These are phyloP conservation scores for Collybiopsis confluens DNA, from an alignment of 768 basidiomycete genomes.

Conservation along the genomic window DNA sequence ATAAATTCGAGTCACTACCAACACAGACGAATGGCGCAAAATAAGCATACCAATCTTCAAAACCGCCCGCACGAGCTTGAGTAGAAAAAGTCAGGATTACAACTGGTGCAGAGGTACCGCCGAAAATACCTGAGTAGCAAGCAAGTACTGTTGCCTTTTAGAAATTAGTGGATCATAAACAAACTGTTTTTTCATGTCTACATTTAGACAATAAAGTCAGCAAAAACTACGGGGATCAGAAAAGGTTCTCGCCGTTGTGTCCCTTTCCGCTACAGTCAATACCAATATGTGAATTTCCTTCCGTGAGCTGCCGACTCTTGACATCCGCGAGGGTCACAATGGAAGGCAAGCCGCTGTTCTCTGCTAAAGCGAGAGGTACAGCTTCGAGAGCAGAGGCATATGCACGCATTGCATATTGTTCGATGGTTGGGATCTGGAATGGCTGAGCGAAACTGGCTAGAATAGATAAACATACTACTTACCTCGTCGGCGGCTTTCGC, in stretches of 20 bases:
- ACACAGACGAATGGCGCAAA: conserved; percentile 7
- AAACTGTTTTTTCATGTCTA: conserved; percentile 97
- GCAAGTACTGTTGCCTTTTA: conserved; percentile 92
- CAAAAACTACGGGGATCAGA: neutral
- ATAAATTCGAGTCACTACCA: conserved; percentile 8
- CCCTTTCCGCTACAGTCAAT: conserved; percentile 89
- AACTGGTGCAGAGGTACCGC: neutral
- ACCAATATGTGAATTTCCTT: conserved; percentile 80
- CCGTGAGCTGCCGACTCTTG: conserved; percentile 87
- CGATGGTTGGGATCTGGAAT: conserved; percentile 84
- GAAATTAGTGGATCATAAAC: conserved; percentile 97
- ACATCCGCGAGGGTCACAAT: conserved; percentile 97
- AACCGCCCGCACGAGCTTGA: conserved; percentile 76
- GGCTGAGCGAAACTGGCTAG: neutral
- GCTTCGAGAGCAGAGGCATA: conserved; percentile 94
- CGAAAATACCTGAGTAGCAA: conserved; percentile 81
- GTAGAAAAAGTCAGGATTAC: conserved; percentile 6
- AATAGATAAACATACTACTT: conserved; percentile 12
- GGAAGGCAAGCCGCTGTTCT: conserved; percentile 94
- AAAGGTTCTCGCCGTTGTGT: conserved; percentile 65
- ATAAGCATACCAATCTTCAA: conserved; percentile 71
- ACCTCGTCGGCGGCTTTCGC: conserved; percentile 93
- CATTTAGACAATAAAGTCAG: neutral
- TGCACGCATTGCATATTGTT: conserved; percentile 99
- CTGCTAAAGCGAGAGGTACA: conserved; percentile 93